A percentile compares a stretch with the other conserved stretches of the same genome.
These are phyloP conservation scores for Rhodotorula paludigena DNA, from an alignment of 768 basidiomycete species.

Conservation along the genomic window DNA sequence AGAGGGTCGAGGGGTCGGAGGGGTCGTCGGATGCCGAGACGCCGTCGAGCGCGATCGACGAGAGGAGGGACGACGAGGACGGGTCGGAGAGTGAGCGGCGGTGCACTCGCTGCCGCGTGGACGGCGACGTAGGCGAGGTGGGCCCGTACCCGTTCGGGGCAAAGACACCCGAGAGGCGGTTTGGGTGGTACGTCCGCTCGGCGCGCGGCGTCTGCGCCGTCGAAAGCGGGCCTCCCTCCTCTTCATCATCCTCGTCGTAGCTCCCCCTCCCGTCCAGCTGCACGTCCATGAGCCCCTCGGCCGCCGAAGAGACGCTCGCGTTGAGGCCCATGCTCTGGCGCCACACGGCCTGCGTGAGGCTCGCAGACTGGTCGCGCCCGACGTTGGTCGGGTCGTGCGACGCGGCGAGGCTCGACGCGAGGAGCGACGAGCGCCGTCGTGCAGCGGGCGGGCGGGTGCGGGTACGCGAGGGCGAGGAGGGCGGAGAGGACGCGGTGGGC, in stretches of 20 bases:
- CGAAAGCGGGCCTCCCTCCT: background rate
- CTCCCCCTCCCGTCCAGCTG: background rate
- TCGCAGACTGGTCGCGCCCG: conserved; percentile 4
- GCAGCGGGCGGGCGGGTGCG: background rate
- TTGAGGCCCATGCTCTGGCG: conserved; percentile 18
- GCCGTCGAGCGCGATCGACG: too few relatives aligned
- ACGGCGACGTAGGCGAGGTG: too few relatives aligned
- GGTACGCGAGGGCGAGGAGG: background rate
- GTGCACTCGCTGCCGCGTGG: background rate
- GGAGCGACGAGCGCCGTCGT: background rate
- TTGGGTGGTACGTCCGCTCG: too few relatives aligned
- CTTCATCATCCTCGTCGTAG: background rate
- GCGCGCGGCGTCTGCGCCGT: background rate
- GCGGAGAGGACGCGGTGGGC: conserved; percentile 1
- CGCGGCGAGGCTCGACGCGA: background rate
- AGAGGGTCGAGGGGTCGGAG: too few relatives aligned
- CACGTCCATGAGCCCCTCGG: background rate
- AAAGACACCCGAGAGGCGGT: too few relatives aligned
- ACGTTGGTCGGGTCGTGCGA: conserved; percentile 3
- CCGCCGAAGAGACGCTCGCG: background rate
- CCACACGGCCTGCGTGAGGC: conserved; percentile 28
- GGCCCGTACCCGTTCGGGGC: too few relatives aligned
- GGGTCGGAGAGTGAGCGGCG: background rate
- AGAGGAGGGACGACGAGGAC: too few relatives aligned
- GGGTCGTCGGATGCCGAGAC: background rate